Evolutionary conservation across 208 protist species (phyloP).

Genomic region (Leptomonas seymouri): DNA sequence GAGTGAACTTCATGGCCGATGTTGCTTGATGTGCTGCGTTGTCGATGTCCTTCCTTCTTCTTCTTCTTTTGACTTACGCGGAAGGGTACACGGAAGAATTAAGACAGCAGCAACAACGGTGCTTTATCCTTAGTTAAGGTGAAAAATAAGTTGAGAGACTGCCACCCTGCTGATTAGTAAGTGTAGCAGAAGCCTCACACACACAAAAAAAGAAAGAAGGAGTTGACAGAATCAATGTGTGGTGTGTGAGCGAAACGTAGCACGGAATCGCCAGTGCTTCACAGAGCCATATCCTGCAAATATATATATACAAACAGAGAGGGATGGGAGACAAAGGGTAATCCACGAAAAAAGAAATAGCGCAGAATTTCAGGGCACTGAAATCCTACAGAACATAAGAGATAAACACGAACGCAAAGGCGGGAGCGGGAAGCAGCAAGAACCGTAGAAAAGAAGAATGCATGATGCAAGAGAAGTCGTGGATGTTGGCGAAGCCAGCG

Average conservation of each 20-base stretch:
- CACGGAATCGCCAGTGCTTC: not conserved
- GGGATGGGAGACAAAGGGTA: no score
- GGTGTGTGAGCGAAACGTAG: not conserved
- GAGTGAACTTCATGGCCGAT: conserved; percentile 15
- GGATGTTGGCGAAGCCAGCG: not conserved
- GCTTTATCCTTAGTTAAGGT: no score
- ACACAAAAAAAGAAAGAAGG: conserved; percentile 3
- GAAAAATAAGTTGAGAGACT: no score
- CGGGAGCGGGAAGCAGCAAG: not conserved
- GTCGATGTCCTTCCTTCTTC: no score
- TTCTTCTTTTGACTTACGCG: no score
- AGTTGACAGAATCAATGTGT: not conserved
- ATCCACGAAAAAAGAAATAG: no score
- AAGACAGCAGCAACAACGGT: not conserved
- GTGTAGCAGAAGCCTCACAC: no score
- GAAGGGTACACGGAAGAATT: no score
- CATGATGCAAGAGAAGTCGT: not conserved
- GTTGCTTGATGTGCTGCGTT: no score
- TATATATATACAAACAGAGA: not conserved
- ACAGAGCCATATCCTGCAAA: not conserved
- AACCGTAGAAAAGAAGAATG: not conserved
- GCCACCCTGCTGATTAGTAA: no score
- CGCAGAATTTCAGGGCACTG: no score
- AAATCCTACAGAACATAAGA: not conserved
- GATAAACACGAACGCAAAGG: not conserved